These are phyloP conservation scores for Coprinellus micaceus DNA, from an alignment of 768 basidiomycete genomes.

Conservation along the genomic window DNA sequence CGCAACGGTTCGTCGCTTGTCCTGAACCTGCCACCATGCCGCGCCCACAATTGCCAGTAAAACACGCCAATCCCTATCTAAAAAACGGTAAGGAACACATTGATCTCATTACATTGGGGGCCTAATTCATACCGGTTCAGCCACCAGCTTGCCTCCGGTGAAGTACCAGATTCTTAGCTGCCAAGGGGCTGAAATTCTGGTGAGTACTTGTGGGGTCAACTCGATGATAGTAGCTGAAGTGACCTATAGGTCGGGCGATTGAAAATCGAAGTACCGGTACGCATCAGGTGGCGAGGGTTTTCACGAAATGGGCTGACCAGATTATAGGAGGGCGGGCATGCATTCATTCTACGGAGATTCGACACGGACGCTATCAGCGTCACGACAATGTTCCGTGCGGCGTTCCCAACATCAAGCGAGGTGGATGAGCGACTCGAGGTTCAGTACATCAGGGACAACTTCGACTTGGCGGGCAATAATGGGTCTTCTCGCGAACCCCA, in stretches of 20 bases:
- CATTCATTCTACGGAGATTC: conserved; percentile 90
- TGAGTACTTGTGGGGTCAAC: conserved; percentile 34
- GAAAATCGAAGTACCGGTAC: conserved; percentile 76
- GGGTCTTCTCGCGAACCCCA: conserved; percentile 55
- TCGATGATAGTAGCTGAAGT: too few relatives aligned
- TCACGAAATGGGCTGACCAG: conserved; percentile 13
- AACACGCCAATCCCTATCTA: conserved; percentile 49
- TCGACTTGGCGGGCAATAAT: conserved; percentile 76
- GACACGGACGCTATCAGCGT: conserved; percentile 91
- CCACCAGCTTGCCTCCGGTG: conserved; percentile 56
- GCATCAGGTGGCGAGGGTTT: too few relatives aligned
- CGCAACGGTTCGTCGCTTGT: conserved; percentile 16
- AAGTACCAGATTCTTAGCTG: conserved; percentile 91
- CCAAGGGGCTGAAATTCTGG: conserved; percentile 84
- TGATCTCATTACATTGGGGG: too few relatives aligned
- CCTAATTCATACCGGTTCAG: conserved; percentile 20
- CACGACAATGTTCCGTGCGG: conserved; percentile 95
- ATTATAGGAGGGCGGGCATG: conserved; percentile 69
- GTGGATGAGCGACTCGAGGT: conserved; percentile 75
- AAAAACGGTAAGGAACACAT: conserved; percentile 36
- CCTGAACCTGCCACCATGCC: conserved; percentile 24
- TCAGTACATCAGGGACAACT: conserved; percentile 77
- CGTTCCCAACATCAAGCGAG: conserved; percentile 79
- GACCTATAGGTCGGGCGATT: conserved; percentile 87
- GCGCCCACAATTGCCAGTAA: conserved; percentile 51